Evolutionary conservation across 495 filamentous ascomycete genomes (phyloP).

Genomic region (Penicillium cosmopolitanum): DNA sequence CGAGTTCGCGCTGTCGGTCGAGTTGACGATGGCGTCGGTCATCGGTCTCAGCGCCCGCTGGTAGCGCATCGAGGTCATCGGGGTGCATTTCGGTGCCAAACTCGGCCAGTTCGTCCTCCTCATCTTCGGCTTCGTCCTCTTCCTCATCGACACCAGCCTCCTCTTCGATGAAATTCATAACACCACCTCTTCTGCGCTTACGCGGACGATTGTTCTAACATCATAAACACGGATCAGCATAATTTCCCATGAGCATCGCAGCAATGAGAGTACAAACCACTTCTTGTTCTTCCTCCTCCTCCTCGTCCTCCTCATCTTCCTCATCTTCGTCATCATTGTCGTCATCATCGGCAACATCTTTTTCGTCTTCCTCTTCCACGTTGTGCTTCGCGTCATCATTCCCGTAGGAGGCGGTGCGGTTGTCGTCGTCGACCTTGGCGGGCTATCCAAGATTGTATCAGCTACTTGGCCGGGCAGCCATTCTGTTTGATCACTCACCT

Average conservation of each 20-base stretch:
- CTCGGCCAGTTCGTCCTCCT: slow-evolving; percentile 80
- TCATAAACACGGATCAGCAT: slow-evolving; percentile 14
- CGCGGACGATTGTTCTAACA: slow-evolving; percentile 65
- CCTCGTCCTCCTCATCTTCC: slow-evolving; percentile 49
- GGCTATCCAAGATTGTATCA: slow-evolving; percentile 28
- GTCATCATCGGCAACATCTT: slow-evolving; percentile 48
- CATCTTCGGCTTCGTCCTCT: slow-evolving; percentile 88
- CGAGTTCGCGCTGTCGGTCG: slow-evolving; percentile 85
- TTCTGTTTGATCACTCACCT: slow-evolving; percentile 37
- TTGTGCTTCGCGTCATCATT: slow-evolving; percentile 36
- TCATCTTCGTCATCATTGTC: slow-evolving; percentile 44
- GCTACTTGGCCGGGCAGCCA: slow-evolving; percentile 7
- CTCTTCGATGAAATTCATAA: slow-evolving; percentile 87
- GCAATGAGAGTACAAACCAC: slow-evolving; percentile 27
- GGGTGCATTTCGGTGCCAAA: slow-evolving; percentile 89
- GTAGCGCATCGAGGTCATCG: slow-evolving; percentile 81
- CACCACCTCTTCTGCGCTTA: slow-evolving; percentile 73
- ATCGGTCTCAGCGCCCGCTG: slow-evolving; percentile 78
- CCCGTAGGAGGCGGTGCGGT: slow-evolving; percentile 52
- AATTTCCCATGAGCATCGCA: slow-evolving; percentile 7
- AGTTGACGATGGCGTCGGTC: slow-evolving; percentile 93
- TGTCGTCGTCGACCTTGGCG: slow-evolving; percentile 54
- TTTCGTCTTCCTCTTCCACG: slow-evolving; percentile 54
- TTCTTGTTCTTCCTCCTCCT: slow-evolving; percentile 36
- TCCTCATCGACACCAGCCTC: slow-evolving; percentile 97